Conservation (phyloP, 768 basidiomycete genomes). For the Imleria badia region DNA sequence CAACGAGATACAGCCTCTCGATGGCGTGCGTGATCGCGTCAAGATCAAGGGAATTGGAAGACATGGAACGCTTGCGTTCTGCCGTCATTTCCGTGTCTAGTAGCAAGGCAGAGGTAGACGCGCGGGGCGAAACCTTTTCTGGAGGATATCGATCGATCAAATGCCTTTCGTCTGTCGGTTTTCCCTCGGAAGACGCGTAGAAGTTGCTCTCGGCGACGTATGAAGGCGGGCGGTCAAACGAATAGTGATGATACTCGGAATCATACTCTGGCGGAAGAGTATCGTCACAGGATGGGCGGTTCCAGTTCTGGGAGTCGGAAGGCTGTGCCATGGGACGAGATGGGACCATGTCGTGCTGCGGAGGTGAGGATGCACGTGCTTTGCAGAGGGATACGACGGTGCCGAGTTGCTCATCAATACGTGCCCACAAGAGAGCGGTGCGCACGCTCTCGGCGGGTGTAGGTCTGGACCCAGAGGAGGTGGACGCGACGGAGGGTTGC, state of each 20-base stretch:
- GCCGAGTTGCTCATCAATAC: conserved; percentile 74
- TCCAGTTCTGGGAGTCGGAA: conserved; percentile 37
- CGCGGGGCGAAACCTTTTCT: conserved; percentile 18
- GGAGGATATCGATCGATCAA: conserved; percentile 15
- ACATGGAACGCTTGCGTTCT: neutral
- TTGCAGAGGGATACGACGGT: conserved; percentile 64
- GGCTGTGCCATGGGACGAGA: conserved; percentile 4
- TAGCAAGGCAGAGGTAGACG: neutral
- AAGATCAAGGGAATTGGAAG: conserved; percentile 65
- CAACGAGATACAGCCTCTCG: conserved; percentile 79
- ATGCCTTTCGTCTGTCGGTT: conserved; percentile 7
- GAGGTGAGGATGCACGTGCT: conserved; percentile 41
- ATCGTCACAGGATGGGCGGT: conserved; percentile 17
- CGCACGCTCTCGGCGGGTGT: conserved; percentile 55
- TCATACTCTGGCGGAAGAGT: conserved; percentile 61
- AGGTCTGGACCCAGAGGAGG: conserved; percentile 8
- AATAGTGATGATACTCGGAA: conserved; percentile 11
- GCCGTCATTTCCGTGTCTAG: neutral
- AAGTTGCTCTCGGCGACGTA: conserved; percentile 16
- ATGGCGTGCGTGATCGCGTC: conserved; percentile 87
- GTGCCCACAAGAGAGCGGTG: conserved; percentile 67
- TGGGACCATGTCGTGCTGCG: conserved; percentile 24
- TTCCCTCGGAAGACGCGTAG: conserved; percentile 4
- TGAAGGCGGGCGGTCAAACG: conserved; percentile 27
- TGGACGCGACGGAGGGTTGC: conserved; percentile 38